Percentiles rank a stretch among this genome's conserved stretches.
phyloP scores from a whole-genome alignment of 1,284 basidiomycete genomes.

The Porodaedalea pini region DNA sequence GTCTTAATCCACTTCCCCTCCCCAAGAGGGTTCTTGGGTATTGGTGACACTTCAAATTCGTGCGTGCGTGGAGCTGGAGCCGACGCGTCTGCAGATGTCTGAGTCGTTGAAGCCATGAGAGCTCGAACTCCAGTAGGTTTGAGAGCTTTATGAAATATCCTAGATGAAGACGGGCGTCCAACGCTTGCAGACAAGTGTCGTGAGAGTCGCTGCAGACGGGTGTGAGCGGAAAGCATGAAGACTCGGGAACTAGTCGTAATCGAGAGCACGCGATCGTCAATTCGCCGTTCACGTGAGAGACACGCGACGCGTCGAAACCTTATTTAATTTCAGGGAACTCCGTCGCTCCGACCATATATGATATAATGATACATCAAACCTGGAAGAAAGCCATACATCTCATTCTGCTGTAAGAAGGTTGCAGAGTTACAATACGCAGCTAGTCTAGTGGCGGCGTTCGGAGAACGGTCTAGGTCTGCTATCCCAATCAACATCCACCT shows the following conservation, averaged over 20 bases:
- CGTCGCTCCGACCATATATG: too few species aligned
- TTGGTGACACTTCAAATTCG: slow-evolving; percentile 50
- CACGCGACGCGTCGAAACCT: neutral
- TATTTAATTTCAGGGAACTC: too few species aligned
- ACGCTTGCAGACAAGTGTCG: neutral
- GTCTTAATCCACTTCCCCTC: slow-evolving; percentile 67
- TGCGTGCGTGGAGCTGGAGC: slow-evolving; percentile 19
- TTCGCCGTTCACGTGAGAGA: neutral
- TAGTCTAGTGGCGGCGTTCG: too few species aligned
- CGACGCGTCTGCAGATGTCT: neutral
- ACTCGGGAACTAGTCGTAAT: neutral
- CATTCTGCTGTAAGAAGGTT: too few species aligned
- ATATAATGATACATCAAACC: neutral
- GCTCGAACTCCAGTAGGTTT: neutral
- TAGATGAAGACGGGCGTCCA: neutral
- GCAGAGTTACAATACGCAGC: too few species aligned
- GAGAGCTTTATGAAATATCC: neutral
- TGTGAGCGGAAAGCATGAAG: slow-evolving; percentile 5
- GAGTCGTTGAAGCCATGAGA: neutral
- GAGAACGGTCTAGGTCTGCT: slow-evolving; percentile 2
- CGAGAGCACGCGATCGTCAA: neutral
- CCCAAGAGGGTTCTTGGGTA: slow-evolving; percentile 62
- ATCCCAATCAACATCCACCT: slow-evolving; percentile 9
- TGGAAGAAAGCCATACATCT: too few species aligned
- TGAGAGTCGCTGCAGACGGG: slow-evolving; percentile 1